phyloP scores from a whole-genome alignment of 495 filamentous ascomycete genomes.

The Cercophora newfieldiana region DNA sequence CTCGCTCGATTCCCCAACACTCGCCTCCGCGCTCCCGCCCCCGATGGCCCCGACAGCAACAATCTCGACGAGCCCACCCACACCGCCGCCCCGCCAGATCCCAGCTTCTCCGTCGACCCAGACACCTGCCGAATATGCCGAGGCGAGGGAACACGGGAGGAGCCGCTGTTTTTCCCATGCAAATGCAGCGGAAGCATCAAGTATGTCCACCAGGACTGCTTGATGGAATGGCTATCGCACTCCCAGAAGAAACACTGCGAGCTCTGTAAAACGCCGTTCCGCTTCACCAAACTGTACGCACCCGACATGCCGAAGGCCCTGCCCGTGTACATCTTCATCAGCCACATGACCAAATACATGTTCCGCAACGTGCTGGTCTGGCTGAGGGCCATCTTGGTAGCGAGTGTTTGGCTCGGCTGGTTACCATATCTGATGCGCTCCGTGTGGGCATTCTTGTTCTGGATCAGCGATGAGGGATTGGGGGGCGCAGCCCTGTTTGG shows the following conservation, averaged over 20 bases:
- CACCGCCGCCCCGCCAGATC: not conserved
- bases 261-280: slow-evolving; percentile 96
- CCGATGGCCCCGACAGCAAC: not conserved
- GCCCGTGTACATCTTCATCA: slow-evolving; percentile 75
- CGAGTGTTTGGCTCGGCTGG: slow-evolving; percentile 82
- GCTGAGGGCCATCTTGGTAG: slow-evolving; percentile 74
- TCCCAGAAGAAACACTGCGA: slow-evolving; percentile 99
- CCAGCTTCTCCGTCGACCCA: slow-evolving; percentile 42
- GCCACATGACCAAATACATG: slow-evolving; percentile 70
- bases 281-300: slow-evolving; percentile 96
- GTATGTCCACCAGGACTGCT: slow-evolving; percentile 93
- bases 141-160: slow-evolving; percentile 78
- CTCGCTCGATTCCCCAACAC: slow-evolving; percentile 30
- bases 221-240: slow-evolving; percentile 97
- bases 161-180: slow-evolving; percentile 95
- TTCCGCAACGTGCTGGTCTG: slow-evolving; percentile 70
- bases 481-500: slow-evolving; percentile 40
- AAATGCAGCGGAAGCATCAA: slow-evolving; percentile 99
- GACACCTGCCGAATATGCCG: slow-evolving; percentile 96
- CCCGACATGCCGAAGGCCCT: slow-evolving; percentile 85
- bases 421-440: slow-evolving; percentile 89
- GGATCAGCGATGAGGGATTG: slow-evolving; percentile 92
- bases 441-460: slow-evolving; percentile 90
- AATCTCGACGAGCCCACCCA: not conserved
- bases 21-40: slow-evolving; percentile 20